Evolutionary conservation across 2,329 filamentous ascomycete species (phyloP).

Genomic region (Emmonsiellopsis sp.): DNA sequence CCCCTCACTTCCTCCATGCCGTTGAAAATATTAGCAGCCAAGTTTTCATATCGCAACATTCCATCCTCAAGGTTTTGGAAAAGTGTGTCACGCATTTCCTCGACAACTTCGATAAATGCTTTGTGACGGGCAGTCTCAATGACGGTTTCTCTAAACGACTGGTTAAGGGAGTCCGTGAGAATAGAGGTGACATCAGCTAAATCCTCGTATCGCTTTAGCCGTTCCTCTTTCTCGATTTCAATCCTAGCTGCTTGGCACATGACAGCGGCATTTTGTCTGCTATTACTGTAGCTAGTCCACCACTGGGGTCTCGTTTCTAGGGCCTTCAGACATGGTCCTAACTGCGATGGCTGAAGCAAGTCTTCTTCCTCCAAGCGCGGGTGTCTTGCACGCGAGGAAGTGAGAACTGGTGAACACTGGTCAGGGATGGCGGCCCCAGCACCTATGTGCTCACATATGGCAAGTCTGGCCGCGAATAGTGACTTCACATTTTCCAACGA

Average conservation of each 20-base stretch:
- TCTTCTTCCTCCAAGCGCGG: conserved; percentile 6
- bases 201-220: conserved; percentile 30
- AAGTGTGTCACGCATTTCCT: conserved; percentile 22
- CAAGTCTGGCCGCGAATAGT: conserved; percentile 52
- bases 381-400: conserved; percentile 20
- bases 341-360: conserved; percentile 15
- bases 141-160: conserved; percentile 23
- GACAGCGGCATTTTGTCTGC: conserved; percentile 49
- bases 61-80: conserved; percentile 24
- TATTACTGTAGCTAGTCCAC: conserved; percentile 58
- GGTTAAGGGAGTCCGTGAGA: conserved; percentile 25
- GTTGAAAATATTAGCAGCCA: conserved; percentile 18
- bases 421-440: conserved; percentile 42
- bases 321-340: conserved; percentile 44
- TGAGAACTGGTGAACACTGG: conserved; percentile 42
- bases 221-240: conserved; percentile 46
- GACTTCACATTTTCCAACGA: conserved; percentile 40
- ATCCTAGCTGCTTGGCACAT: conserved; percentile 54
- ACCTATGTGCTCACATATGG: conserved; percentile 52
- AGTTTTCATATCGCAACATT: conserved; percentile 14
- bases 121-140: conserved; percentile 21
- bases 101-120: conserved; percentile 23
- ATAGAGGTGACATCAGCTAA: conserved; percentile 28
- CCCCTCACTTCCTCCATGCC: conserved; percentile 18
- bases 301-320: conserved; percentile 47